Evolutionary conservation across 306 rosid genomes (phyloP), one percentile per base, ranked within the genome.

Genomic region (Medicago lupulina): DNA sequence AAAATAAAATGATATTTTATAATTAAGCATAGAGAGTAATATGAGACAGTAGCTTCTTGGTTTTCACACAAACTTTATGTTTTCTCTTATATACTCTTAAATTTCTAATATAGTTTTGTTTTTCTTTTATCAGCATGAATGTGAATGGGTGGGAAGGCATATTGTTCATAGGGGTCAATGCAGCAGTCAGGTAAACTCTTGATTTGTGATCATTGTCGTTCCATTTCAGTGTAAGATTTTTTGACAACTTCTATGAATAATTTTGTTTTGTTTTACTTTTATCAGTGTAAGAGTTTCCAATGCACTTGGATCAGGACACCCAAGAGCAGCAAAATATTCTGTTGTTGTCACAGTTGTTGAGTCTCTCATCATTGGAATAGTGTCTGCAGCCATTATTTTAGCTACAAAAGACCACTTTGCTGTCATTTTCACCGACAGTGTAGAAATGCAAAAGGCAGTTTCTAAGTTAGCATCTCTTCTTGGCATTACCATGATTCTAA

Each of bases 131-230:
- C 92, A 95, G 99, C 88, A 92, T 95, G 99, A 95, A 92, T 70
- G 38, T 95, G 39, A 90, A 95, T 76, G 99, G 99, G 16, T 92
- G 97, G 97, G 99, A 92, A 87, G 97, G 99, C 74, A 95, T 95
- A 95, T 50, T 95, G 82, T 95, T 92, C 60, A 92, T 95, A 79
- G 99, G 99, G 77, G 80, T 95, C 79, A 90, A 95, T 88, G 98
- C 99, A 85, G 99, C 99, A 21, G 78, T 95, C 58, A 95, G 97
- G 98, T 95, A 76, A 73, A 64, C 8, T 43, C 13, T 28, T 71
- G 11, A 55, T 63, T 76, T 74, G 53, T 54, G 38, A 44, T 63
- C 57, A 2, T 23, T 43, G 12, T 44, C 19, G 1, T 44, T 31
- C 17, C 19, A 67, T 58, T 55, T 39, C 8, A 79, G 8, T 18